Evolutionary conservation across 2,329 filamentous ascomycete species (phyloP), one percentile per base, ranked within the genome.

Genomic region (Fusarium pseudocircinatum): DNA sequence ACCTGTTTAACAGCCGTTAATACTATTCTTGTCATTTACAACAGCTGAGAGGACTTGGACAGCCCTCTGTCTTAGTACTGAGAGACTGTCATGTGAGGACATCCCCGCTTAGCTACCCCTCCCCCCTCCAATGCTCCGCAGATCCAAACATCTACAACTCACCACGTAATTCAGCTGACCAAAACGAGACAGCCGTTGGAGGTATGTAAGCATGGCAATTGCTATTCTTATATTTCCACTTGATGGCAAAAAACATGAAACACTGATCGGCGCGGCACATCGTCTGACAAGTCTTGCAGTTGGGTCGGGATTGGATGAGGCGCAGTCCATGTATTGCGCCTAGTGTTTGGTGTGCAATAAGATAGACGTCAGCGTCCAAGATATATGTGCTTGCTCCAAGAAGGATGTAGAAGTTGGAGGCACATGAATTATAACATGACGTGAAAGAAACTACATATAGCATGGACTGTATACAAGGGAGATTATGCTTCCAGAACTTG

Each of bases 211-310:
- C 36, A 47, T 40, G 49, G 28, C 15, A 43, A 40, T 60, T 69
- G 28, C 67, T 74, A 60, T 68, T 68, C 39, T 65, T 43, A 47
- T 37, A 34, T 59, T 15, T 72, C 28, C 20, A 61, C 46, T 47
- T 49, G 68, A 70, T 58, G 67, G 56, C 59, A 36, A 61, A 72
- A 66, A 72, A 28, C 28, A 58, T 74, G 71, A 74, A 74, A 74
- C 71, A 66, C 52, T 69, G 71, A 72, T 74, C 67, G 52, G 64
- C 71, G 58, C 67, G 63, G 68, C 62, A 57, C 44, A 56, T 60
- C 63, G 43, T 53, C 71, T 74, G 67, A 68, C 62, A 67, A 65
- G 62, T 30, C 44, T 47, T 56, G 49, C 24, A 62, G 53, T 53
- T 54, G 36, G 64, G 37, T 46, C 52, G 52, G 60, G 60, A 74